These are phyloP conservation scores for Astrocystis sublimbata DNA, from an alignment of 495 filamentous ascomycete species.

Conservation along the genomic window DNA sequence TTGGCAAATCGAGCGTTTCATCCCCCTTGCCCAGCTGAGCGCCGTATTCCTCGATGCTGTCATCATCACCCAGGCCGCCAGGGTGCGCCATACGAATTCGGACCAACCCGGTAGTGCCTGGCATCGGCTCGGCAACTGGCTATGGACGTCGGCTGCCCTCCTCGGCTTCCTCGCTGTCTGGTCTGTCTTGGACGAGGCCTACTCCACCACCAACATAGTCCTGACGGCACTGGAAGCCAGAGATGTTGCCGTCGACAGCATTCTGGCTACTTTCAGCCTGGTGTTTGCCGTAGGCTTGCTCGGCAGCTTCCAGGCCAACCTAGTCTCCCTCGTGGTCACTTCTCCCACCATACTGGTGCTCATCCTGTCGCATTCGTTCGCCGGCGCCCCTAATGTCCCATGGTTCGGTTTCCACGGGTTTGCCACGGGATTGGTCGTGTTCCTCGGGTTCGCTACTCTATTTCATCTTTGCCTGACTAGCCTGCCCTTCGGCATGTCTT, in stretches of 20 bases:
- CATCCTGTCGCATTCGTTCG: slow-evolving; percentile 26
- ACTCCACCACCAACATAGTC: slow-evolving; percentile 27
- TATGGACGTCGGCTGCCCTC: slow-evolving; percentile 23
- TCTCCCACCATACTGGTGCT: slow-evolving; percentile 22
- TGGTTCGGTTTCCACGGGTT: slow-evolving; percentile 28
- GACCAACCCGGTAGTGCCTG: slow-evolving; percentile 15
- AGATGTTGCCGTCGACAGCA: slow-evolving; percentile 25
- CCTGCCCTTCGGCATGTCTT: slow-evolving; percentile 8
- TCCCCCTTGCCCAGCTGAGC: slow-evolving; percentile 28
- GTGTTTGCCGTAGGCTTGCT: slow-evolving; percentile 25
- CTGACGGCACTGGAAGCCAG: slow-evolving; percentile 24
- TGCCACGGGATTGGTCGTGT: slow-evolving; percentile 18
- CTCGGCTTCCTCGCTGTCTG: slow-evolving; percentile 27
- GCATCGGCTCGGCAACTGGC: slow-evolving; percentile 22
- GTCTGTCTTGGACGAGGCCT: slow-evolving; percentile 24
- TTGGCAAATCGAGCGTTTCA: slow-evolving; percentile 23
- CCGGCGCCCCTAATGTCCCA: slow-evolving; percentile 24
- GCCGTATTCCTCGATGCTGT: slow-evolving; percentile 24
- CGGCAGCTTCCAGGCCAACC: slow-evolving; percentile 20
- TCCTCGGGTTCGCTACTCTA: slow-evolving; percentile 25
- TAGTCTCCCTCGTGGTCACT: slow-evolving; percentile 25
- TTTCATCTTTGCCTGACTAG: slow-evolving; percentile 21
- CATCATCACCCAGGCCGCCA: slow-evolving; percentile 23
- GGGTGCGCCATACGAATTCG: slow-evolving; percentile 21
- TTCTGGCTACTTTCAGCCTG: slow-evolving; percentile 18